These are phyloP conservation scores for Phialocephala subalpina DNA, from an alignment of 2,329 filamentous ascomycete genomes.

Conservation along the genomic window DNA sequence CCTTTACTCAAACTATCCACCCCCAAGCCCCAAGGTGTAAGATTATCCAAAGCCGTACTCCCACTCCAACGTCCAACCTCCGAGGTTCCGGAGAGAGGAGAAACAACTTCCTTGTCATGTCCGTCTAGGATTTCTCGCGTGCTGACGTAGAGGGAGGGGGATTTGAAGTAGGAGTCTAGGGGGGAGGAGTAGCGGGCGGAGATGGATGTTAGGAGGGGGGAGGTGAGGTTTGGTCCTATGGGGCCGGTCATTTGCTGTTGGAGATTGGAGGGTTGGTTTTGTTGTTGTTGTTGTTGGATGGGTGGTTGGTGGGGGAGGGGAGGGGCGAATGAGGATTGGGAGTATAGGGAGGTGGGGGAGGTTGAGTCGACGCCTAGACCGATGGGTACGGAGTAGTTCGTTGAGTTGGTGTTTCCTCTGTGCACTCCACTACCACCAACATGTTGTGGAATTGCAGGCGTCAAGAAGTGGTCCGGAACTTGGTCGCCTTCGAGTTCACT, in stretches of 20 bases:
- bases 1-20: neutral
- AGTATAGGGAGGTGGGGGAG: conserved; percentile 2
- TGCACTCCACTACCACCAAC: neutral
- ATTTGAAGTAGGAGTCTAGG: neutral
- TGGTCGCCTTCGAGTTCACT: conserved; percentile 7
- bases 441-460: neutral
- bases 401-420: conserved; percentile 14
- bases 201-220: neutral
- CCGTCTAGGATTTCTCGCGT: neutral
- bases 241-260: conserved; percentile 15
- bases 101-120: conserved; percentile 17
- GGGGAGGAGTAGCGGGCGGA: neutral
- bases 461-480: neutral
- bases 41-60: conserved; percentile 6
- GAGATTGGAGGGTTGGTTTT: too few species aligned
- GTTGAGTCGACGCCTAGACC: conserved; percentile 31
- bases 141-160: neutral
- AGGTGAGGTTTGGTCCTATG: conserved; percentile 9
- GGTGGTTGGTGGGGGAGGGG: neutral
- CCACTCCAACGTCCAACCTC: conserved; percentile 21
- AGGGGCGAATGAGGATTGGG: neutral
- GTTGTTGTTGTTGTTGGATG: neutral
- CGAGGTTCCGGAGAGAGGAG: neutral
- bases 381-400: conserved; percentile 35
- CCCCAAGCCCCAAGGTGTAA: neutral